phyloP scores from a whole-genome alignment of 2,329 filamentous ascomycete genomes.

The Talaromyces sp. region DNA sequence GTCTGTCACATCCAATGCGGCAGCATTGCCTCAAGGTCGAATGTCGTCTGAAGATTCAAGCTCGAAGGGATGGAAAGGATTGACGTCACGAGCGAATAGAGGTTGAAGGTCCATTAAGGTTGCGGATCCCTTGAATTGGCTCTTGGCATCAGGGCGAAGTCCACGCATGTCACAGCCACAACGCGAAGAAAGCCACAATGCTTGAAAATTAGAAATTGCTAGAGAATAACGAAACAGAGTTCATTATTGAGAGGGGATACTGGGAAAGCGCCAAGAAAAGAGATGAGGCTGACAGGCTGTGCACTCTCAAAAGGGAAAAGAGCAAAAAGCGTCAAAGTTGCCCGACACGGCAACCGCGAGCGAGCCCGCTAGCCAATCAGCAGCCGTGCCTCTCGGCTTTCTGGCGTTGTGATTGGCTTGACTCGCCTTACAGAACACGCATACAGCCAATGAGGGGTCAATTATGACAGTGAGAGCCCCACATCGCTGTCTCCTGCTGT shows the following conservation, averaged over 20 bases:
- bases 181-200: not conserved
- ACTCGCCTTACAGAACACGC: not conserved
- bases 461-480: not conserved
- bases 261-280: not conserved
- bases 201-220: not conserved
- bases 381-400: not conserved
- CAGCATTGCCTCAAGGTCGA: not conserved
- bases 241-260: not conserved
- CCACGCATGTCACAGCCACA: not conserved
- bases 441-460: not conserved
- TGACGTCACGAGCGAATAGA: not conserved
- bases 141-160: not conserved
- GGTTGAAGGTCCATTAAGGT: not conserved
- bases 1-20: not conserved
- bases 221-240: no score
- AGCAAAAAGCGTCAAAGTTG: not conserved
- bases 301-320: not conserved
- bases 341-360: slow-evolving; percentile 1
- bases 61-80: not conserved
- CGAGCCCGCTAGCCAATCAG: not conserved
- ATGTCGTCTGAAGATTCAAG: not conserved
- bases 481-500: not conserved
- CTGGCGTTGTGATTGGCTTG: not conserved
- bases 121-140: not conserved
- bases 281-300: not conserved